A percentile compares a stretch with the other conserved stretches of the same genome.
phyloP scores from a whole-genome alignment of 2,329 filamentous ascomycete genomes.

The Diaporthe eres region DNA sequence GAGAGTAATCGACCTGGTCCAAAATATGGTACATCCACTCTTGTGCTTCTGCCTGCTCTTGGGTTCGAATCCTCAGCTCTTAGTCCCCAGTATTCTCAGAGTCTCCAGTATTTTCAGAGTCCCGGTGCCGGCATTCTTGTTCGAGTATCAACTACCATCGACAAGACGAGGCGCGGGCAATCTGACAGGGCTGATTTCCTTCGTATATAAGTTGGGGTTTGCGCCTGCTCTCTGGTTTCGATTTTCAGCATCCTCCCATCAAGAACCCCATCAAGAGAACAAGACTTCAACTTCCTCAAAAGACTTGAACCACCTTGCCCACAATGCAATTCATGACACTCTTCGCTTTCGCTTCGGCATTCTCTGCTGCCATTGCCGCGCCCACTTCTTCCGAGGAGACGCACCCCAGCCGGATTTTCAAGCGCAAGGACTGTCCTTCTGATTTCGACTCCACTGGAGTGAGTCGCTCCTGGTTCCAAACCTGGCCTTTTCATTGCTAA shows the following conservation, averaged over 20 bases:
- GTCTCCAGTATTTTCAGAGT: neutral
- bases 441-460: neutral
- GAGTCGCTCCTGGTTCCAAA: neutral
- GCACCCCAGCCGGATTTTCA: neutral
- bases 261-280: neutral
- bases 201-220: neutral
- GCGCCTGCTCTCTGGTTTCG: neutral
- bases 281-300: neutral
- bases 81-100: neutral
- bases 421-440: neutral
- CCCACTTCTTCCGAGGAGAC: constrained; percentile 4
- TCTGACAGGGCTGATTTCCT: neutral
- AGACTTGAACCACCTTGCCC: neutral
- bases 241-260: neutral
- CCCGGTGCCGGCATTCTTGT: neutral
- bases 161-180: neutral
- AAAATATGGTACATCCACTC: neutral
- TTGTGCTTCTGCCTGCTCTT: neutral
- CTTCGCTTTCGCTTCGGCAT: neutral
- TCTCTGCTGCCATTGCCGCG: constrained; percentile 1
- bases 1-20: neutral
- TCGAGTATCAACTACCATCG: neutral
- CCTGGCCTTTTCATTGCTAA: neutral
- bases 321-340: neutral
- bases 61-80: neutral